Conservation (phyloP, 768 basidiomycete genomes). For the Kwoniella heveanensis region DNA sequence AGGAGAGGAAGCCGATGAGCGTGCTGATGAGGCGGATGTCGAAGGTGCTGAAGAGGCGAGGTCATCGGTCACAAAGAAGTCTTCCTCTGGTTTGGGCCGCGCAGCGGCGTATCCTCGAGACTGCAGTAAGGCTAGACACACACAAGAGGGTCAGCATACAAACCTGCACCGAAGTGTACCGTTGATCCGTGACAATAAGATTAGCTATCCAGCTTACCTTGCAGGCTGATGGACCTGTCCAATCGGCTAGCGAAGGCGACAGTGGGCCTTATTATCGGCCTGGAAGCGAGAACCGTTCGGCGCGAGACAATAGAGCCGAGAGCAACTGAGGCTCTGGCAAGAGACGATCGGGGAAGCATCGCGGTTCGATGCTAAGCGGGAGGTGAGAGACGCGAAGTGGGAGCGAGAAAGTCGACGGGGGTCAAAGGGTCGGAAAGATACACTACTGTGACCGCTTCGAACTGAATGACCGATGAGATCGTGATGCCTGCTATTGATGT, state of each 20-base stretch:
- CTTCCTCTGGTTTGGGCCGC: slow-evolving; percentile 23
- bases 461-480: too few species aligned
- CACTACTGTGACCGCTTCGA: too few species aligned
- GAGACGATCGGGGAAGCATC: slow-evolving; percentile 27
- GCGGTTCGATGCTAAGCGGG: neutral
- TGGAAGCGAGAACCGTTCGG: slow-evolving; percentile 16
- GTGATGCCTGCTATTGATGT: too few species aligned
- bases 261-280: neutral
- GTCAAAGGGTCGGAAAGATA: too few species aligned
- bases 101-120: slow-evolving; percentile 24
- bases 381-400: neutral
- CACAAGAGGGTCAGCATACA: neutral
- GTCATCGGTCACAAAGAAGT: slow-evolving; percentile 22
- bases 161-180: too few species aligned
- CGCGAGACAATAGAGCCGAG: slow-evolving; percentile 12
- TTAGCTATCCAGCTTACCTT: slow-evolving; percentile 3
- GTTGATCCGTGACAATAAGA: too few species aligned
- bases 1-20: neutral
- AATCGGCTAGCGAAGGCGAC: neutral
- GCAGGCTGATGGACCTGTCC: slow-evolving; percentile 11
- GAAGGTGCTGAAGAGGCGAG: neutral
- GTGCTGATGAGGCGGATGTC: slow-evolving; percentile 4
- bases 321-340: slow-evolving; percentile 17
- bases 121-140: slow-evolving; percentile 8
- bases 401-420: neutral